phyloP scores from a whole-genome alignment of 345 rosid species.

The Moricandia moricandioides region DNA sequence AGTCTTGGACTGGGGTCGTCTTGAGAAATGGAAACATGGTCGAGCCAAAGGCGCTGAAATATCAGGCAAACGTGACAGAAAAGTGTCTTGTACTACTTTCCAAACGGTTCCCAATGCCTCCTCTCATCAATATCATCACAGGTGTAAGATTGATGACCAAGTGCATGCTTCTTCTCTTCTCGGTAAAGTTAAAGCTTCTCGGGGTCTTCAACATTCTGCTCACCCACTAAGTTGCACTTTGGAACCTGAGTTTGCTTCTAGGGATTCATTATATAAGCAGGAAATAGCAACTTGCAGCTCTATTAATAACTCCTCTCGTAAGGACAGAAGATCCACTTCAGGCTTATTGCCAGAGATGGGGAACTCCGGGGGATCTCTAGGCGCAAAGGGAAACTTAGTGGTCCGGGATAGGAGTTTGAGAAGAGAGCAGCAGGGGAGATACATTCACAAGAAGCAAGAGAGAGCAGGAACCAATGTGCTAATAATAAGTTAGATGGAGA shows the following conservation, averaged over 20 bases:
- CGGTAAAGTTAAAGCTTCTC: slow-evolving; percentile 38
- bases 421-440: slow-evolving; percentile 37
- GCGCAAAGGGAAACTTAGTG: not conserved
- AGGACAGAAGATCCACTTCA: slow-evolving; percentile 25
- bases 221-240: slow-evolving; percentile 37
- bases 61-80: slow-evolving; percentile 28
- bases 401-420: slow-evolving; percentile 27
- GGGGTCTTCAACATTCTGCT: slow-evolving; percentile 39
- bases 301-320: slow-evolving; percentile 32
- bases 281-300: slow-evolving; percentile 34
- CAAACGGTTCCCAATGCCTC: slow-evolving; percentile 35
- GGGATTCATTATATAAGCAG: slow-evolving; percentile 41
- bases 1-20: slow-evolving; percentile 79
- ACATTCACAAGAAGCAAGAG: slow-evolving; percentile 20
- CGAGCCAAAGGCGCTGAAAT: slow-evolving; percentile 20
- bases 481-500: slow-evolving; percentile 26
- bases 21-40: slow-evolving; percentile 62
- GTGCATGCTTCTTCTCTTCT: slow-evolving; percentile 31
- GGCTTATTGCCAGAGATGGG: slow-evolving; percentile 38
- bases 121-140: slow-evolving; percentile 1
- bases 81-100: slow-evolving; percentile 34
- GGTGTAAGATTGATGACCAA: slow-evolving; percentile 23
- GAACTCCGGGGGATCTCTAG: slow-evolving; percentile 26
- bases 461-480: slow-evolving; percentile 2
- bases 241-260: slow-evolving; percentile 46